These are phyloP conservation scores for Ascochyta rabiei DNA, from an alignment of 2,329 filamentous ascomycete species.

Conservation along the genomic window DNA sequence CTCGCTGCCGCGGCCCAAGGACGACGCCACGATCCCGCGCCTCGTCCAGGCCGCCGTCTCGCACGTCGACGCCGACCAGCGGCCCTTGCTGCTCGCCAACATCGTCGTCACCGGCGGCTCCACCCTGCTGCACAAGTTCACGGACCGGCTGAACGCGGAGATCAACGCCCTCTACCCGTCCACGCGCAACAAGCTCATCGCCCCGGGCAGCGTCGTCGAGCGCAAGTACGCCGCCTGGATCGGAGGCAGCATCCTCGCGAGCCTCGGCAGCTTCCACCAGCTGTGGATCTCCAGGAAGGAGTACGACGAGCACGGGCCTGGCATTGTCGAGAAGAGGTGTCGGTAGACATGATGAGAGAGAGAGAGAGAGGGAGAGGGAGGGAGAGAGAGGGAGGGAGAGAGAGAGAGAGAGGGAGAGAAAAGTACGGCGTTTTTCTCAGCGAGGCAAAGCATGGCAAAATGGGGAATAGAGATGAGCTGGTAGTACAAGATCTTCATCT, in stretches of 20 bases:
- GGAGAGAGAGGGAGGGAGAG: no score
- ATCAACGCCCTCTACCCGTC: constrained; percentile 81
- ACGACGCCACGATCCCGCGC: constrained; percentile 80
- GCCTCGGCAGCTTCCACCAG: constrained; percentile 96
- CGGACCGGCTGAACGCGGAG: constrained; percentile 86
- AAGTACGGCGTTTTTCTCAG: no score
- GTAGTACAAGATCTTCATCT: no score
- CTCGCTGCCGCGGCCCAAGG: constrained; percentile 62
- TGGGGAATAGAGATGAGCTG: no score
- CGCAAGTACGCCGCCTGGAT: constrained; percentile 94
- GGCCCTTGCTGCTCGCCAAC: constrained; percentile 81
- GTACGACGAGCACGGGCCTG: constrained; percentile 91
- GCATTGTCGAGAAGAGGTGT: constrained; percentile 94
- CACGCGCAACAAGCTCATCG: constrained; percentile 84
- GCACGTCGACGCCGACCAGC: constrained; percentile 86
- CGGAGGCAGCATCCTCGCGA: constrained; percentile 92
- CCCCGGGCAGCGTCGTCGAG: constrained; percentile 84
- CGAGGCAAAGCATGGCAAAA: no score
- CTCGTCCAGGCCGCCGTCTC: constrained; percentile 79
- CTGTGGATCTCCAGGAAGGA: constrained; percentile 99
- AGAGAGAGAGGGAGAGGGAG: no score
- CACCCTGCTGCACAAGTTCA: constrained; percentile 88
- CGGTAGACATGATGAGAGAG: constrained; percentile 60
- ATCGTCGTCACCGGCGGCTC: constrained; percentile 92
- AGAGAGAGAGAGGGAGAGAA: no score